These are phyloP conservation scores for Cryptococcus amylolentus DNA, from an alignment of 1,284 basidiomycete species.

Conservation along the genomic window DNA sequence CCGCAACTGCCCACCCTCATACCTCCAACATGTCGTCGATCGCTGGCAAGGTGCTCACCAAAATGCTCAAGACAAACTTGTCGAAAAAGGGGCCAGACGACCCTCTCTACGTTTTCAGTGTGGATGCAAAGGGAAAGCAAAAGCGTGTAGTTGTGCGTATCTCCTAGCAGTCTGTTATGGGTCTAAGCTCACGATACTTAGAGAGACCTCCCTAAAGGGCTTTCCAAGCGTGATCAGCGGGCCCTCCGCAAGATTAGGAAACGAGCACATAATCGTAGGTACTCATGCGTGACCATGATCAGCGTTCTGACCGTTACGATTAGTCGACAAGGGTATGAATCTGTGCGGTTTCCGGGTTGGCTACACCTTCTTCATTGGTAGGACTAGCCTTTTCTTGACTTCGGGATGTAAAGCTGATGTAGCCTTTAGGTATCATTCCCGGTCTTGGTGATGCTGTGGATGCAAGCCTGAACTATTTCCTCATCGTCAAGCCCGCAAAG, in stretches of 20 bases:
- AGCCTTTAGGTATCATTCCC: conserved; percentile 42
- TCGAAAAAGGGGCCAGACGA: conserved; percentile 64
- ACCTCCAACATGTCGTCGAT: conserved; percentile 22
- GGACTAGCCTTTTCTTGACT: conserved; percentile 17
- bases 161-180: neutral
- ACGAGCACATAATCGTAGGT: conserved; percentile 66
- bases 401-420: neutral
- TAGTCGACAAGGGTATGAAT: conserved; percentile 78
- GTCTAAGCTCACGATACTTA: conserved; percentile 34
- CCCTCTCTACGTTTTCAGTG: conserved; percentile 74
- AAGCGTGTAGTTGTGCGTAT: conserved; percentile 64
- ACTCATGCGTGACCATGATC: no score
- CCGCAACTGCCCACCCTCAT: neutral
- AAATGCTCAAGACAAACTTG: conserved; percentile 62
- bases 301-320: no score
- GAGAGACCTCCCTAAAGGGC: conserved; percentile 71
- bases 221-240: conserved; percentile 71
- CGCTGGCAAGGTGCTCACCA: conserved; percentile 34
- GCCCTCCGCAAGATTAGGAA: conserved; percentile 70
- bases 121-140: conserved; percentile 61
- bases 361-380: conserved; percentile 72
- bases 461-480: conserved; percentile 60
- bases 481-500: conserved; percentile 72
- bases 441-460: conserved; percentile 45
- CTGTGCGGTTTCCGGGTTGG: conserved; percentile 83